These are phyloP conservation scores for Sideroxylon spinosum DNA, from an alignment of 179 eudicot genomes.

Conservation along the genomic window DNA sequence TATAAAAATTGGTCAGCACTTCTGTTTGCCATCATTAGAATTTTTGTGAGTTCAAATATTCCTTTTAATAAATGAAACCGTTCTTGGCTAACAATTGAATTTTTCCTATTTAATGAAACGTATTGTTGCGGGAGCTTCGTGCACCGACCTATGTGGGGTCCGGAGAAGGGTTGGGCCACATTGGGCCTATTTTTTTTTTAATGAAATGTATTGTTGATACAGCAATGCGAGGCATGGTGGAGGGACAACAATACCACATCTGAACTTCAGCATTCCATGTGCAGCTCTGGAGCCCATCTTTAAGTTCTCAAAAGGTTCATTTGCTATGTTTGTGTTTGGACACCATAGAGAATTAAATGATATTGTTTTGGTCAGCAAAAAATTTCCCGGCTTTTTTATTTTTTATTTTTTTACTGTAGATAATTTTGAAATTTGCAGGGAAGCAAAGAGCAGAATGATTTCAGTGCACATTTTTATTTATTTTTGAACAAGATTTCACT, in stretches of 20 bases:
- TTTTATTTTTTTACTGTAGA: not conserved
- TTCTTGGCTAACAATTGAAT: no score
- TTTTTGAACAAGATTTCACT: not conserved
- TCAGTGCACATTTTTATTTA: no score
- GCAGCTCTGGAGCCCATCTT: constrained; percentile 74
- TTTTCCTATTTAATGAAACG: not conserved
- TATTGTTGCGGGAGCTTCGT: no score
- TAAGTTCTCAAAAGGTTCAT: constrained; percentile 61
- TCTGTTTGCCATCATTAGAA: not conserved
- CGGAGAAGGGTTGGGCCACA: no score
- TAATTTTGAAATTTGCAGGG: not conserved
- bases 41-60: not conserved
- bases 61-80: no score
- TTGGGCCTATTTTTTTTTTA: no score
- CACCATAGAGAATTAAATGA: no score
- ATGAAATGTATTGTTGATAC: constrained; percentile 16
- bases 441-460: not conserved
- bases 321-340: not conserved
- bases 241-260: constrained; percentile 72
- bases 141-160: no score
- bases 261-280: constrained; percentile 96
- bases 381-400: not conserved
- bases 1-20: not conserved
- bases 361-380: not conserved
- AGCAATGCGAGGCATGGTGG: constrained; percentile 95